Base-by-base conservation (phyloP, 495 filamentous ascomycete species). In the Aspergillus homomorphus region DNA sequence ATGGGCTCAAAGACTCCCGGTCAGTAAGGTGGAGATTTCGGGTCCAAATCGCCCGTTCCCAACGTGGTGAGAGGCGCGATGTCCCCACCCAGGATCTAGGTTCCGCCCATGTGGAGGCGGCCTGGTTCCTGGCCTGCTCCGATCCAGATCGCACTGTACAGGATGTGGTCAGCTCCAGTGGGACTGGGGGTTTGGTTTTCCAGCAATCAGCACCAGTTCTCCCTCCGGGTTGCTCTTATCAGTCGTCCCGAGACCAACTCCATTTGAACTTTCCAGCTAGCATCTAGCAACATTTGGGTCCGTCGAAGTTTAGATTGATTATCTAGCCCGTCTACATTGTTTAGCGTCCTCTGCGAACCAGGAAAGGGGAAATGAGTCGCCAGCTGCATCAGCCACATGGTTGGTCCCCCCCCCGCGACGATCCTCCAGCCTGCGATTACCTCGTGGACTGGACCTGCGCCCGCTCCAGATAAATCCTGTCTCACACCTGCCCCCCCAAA, bases 1-100 rank as follows among this genome's bases (percentile, higher is more conserved):
- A 5, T 38, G 2, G 33, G 9, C 4, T 28, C n/a, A n/a, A n/a
- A n/a, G n/a, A n/a, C n/a, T 28, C 33, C 15, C 33, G 6, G 33
- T 38, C 6, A 38, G 33, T 12, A 38, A 2, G 12, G 33, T 38
- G 33, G 33, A 12, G 33, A 38, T n/a, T 9, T 38, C 33, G 33
- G 6, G 6, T 12, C 33, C 12, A 38, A 12, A 2, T 38, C 10
- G 2, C 6, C 33, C 33, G 6, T 2, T 7, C 7, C 33, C 5
- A 14, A 12, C 6, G 33, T 12, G 2, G 33, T 12, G 12, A 9
- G 4, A 38, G 33, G 6, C 33, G 15, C 12, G 6, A 5, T 2
- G 10, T 23, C 48, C 16, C 48, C 48, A 51, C 48, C 10, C 23
- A 30, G 15, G 48, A 51, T 51, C 48, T 51, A 51, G 48, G 30